Evolutionary conservation across 2,329 filamentous ascomycete genomes (phyloP), one percentile per base, ranked within the genome.

Genomic region (Setomelanomma holmii): DNA sequence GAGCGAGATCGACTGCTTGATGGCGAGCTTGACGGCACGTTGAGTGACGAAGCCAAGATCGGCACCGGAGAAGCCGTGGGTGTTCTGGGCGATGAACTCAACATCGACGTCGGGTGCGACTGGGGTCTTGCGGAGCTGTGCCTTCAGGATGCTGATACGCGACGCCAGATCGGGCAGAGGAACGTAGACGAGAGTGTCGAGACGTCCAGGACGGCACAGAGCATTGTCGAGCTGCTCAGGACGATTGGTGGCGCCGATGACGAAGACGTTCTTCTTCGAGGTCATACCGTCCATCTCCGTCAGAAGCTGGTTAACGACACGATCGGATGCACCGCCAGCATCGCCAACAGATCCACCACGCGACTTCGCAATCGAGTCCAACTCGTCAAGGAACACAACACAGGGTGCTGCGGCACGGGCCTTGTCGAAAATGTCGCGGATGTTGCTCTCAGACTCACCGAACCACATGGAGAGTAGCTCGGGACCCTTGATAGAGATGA

Each of bases 221-320:
- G 95, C 95, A 75, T 95, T 95, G 78, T 99, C 95, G 55, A 99
- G 90, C 82, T 98, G 95, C 82, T 99, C 95, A 38, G 95, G 95
- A 82, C 95, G 86, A 84, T 99, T 99, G 78, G 95, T 99, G 40
- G 95, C 95, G 76, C 95, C 95, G 69, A 99, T 99, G 63, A 99
- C 95, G 80, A 99, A 99, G 61, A 99, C 95, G 76, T 99, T 99
- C 90, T 99, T 99, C 90, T 99, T 99, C 34, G 93, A 97, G 40
- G 93, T 98, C 93, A 98, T 98, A 70, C 93, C 93, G 67, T 98
- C 93, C 93, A 98, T 97, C 86, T 98, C 91, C 64, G 95, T 99
- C 73, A 99, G 82, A 75, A 99, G 92, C 84, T 99, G 96, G 84
- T 99, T 99, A 78, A 99, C 95, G 67, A 99, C 95, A 88, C 96